phyloP scores from a whole-genome alignment of 805 yeast species.

The Cyberlindnera americana region DNA sequence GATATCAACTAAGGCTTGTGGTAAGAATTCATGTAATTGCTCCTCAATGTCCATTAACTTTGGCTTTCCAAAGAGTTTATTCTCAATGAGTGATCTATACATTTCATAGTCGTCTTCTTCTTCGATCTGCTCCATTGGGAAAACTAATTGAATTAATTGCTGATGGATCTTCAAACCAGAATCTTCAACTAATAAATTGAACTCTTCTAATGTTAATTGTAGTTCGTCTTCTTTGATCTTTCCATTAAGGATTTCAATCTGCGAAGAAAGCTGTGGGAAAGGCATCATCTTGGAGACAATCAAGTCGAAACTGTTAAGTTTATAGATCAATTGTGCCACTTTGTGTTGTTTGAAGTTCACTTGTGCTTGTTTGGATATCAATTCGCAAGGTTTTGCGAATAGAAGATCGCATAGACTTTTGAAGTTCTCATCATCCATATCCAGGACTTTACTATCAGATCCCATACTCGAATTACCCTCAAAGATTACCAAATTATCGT shows the following conservation, averaged over 20 bases:
- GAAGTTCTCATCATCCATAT: constrained; percentile 35
- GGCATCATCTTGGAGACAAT: constrained; percentile 50
- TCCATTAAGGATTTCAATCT: constrained; percentile 32
- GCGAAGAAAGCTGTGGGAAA: constrained; percentile 35
- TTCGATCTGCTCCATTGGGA: constrained; percentile 47
- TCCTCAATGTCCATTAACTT: constrained; percentile 41
- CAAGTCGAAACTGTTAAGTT: constrained; percentile 58
- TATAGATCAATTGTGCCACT: constrained; percentile 36
- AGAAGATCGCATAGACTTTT: constrained; percentile 37
- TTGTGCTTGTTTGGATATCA: constrained; percentile 28
- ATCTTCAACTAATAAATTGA: constrained; percentile 43
- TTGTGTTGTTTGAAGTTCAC: constrained; percentile 20
- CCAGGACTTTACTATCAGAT: constrained; percentile 32
- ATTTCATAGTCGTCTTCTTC: constrained; percentile 58
- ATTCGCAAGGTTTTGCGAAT: constrained; percentile 38
- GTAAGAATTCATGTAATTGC: constrained; percentile 49
- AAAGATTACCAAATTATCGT: constrained; percentile 54
- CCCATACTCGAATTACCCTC: constrained; percentile 8
- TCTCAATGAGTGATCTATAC: constrained; percentile 63
- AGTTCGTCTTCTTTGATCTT: constrained; percentile 34
- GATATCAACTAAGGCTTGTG: constrained; percentile 56
- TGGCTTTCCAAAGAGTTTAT: constrained; percentile 47
- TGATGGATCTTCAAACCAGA: constrained; percentile 57
- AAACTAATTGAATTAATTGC: constrained; percentile 69
- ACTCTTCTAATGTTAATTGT: constrained; percentile 43